phyloP scores from a whole-genome alignment of 352 stramenopile genomes.

The Globisporangium cystogenes region DNA sequence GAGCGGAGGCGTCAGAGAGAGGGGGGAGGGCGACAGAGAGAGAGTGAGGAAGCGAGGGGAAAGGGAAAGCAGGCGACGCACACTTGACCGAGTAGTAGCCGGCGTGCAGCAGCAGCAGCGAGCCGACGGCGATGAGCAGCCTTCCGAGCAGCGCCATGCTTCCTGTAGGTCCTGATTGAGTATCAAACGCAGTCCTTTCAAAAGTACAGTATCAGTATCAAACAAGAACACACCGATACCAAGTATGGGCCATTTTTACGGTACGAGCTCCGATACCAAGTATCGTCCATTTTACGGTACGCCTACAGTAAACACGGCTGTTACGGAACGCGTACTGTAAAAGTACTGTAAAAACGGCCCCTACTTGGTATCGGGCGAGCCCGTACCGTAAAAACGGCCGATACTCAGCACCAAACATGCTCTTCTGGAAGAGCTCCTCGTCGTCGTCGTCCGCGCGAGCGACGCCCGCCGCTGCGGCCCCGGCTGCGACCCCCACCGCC shows the following conservation, averaged over 20 bases:
- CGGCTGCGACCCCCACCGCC: neutral
- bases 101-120: constrained; percentile 63
- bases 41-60: too few species aligned
- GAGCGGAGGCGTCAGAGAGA: neutral
- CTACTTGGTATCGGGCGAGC: too few species aligned
- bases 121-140: constrained; percentile 58
- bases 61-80: constrained; percentile 18
- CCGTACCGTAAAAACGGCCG: too few species aligned
- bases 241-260: too few species aligned
- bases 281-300: too few species aligned
- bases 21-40: neutral
- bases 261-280: too few species aligned
- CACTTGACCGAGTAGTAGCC: constrained; percentile 82
- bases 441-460: constrained; percentile 4
- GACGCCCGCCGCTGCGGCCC: neutral
- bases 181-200: too few species aligned
- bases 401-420: too few species aligned
- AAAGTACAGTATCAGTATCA: neutral
- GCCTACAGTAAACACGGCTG: too few species aligned
- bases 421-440: constrained; percentile 34
- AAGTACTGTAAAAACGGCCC: too few species aligned
- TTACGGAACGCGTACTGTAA: too few species aligned
- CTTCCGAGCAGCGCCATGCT: constrained; percentile 53
- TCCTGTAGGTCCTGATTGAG: neutral
- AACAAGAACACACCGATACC: too few species aligned